A percentile compares a stretch with the other conserved stretches of the same genome.
phyloP scores from a whole-genome alignment of 495 filamentous ascomycete genomes.

The Podospora pseudocomata region DNA sequence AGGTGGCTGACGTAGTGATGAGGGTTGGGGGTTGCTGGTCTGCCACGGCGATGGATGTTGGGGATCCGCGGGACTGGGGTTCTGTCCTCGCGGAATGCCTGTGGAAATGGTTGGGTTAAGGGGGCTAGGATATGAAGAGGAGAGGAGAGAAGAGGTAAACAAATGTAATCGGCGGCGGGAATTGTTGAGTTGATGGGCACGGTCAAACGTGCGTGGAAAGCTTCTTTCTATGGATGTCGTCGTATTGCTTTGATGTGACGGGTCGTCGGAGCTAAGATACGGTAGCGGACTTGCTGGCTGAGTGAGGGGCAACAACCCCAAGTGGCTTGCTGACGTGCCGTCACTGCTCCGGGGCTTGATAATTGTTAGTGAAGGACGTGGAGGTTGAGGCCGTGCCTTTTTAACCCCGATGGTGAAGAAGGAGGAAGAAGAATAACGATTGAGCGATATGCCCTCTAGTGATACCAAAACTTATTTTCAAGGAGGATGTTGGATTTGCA shows the following conservation, averaged over 20 bases:
- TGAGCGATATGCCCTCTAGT: too few species aligned
- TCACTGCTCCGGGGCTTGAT: neutral
- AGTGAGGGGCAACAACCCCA: too few species aligned
- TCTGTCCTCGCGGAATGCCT: constrained; percentile 6
- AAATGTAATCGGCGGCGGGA: neutral
- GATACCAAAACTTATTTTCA: too few species aligned
- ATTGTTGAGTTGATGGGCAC: neutral
- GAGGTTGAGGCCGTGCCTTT: too few species aligned
- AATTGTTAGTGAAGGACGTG: neutral
- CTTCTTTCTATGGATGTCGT: neutral
- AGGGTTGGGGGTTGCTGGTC: constrained; percentile 3
- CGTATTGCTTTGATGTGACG: neutral
- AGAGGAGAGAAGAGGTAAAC: neutral
- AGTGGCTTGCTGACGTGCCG: constrained; percentile 2
- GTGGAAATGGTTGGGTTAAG: neutral
- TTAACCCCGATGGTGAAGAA: too few species aligned
- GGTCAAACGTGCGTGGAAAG: neutral
- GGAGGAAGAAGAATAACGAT: too few species aligned
- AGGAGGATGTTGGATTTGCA: too few species aligned
- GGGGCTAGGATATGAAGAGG: too few species aligned
- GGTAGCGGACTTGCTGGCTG: neutral
- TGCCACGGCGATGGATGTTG: constrained; percentile 8
- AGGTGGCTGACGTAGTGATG: neutral
- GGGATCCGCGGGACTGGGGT: constrained; percentile 4
- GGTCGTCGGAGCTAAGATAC: neutral